Evolutionary conservation across 805 yeast species (phyloP), one percentile per base, ranked within the genome.

Genomic region (Lipomyces spencermartinsiae): DNA sequence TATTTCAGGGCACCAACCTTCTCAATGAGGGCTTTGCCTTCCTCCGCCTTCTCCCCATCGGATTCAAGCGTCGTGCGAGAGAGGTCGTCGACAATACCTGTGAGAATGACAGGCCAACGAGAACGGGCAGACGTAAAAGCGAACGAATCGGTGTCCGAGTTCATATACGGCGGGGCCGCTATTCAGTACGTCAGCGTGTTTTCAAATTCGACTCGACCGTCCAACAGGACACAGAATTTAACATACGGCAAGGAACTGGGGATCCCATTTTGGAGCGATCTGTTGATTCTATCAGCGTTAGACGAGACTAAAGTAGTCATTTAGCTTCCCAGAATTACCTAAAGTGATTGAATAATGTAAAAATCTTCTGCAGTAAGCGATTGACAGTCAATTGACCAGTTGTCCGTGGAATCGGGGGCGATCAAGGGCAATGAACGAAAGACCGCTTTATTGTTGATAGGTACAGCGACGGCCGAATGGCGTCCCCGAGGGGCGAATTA

Each of bases 101-200:
- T 82, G 59, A 93, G 76, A 72, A 95, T 92, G 64, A 86, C 87
- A 35, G 97, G 94, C 98, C 98, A 95, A 78, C 99, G 88, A 49
- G 83, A 82, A 70, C 86, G 83, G 9, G 91, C 90, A 0, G 98
- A 93, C 46, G 86, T 82, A 76, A 85, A 87, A 9, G 97, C 98
- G 77, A 95, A 95, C 2, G 97, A 91, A 66, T 83, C 84, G 51
- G 82, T 78, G 75, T 92, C 97, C 76, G 84, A 84, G 78, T 90
- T 91, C 76, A 79, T 82, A 77, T 89, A 91, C 5, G 75, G 75
- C 10, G 73, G 66, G 16, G 68, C 74, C 64, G 74, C 71, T 72
- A 25, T n/a, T 25, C 2, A 39, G n/a, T 35, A 6, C 1, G 5
- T 58, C 25, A 58, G 51, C 49, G 12, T 29, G 35, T 25, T 25